phyloP scores from a whole-genome alignment of 495 filamentous ascomycete genomes.

The Aspergillus asperescens region DNA sequence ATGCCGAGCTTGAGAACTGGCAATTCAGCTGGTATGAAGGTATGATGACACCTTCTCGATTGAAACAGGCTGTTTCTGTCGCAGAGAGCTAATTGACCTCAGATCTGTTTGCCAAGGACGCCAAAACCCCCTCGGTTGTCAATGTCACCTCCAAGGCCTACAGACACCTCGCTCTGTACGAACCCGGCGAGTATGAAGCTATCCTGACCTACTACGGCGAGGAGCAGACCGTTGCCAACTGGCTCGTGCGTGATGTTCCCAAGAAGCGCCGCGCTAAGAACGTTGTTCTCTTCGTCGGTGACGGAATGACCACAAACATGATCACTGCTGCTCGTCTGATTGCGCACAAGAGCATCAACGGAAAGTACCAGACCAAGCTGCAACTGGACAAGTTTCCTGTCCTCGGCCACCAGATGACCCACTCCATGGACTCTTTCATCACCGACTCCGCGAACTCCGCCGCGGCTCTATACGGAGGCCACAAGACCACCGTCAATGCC shows the following conservation, averaged over 20 bases:
- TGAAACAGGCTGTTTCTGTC: neutral
- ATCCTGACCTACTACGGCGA: constrained; percentile 63
- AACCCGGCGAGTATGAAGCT: constrained; percentile 66
- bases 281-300: constrained; percentile 70
- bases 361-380: constrained; percentile 63
- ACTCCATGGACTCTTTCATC: constrained; percentile 71
- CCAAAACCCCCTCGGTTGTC: constrained; percentile 56
- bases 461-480: constrained; percentile 66
- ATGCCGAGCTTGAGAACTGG: constrained; percentile 64
- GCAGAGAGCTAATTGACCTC: constrained; percentile 8
- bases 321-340: constrained; percentile 66
- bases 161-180: constrained; percentile 59
- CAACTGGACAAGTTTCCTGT: constrained; percentile 68
- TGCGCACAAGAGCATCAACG: constrained; percentile 68
- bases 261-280: constrained; percentile 67
- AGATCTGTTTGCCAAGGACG: constrained; percentile 67
- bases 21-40: constrained; percentile 66
- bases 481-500: constrained; percentile 69
- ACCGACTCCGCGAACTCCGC: constrained; percentile 74
- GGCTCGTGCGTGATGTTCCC: constrained; percentile 62
- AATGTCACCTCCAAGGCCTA: constrained; percentile 68
- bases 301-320: constrained; percentile 81
- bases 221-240: constrained; percentile 58
- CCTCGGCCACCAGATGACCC: constrained; percentile 63
- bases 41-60: constrained; percentile 18